Conservation (phyloP, 495 filamentous ascomycete species). For the Diplogelasinospora grovesii region DNA sequence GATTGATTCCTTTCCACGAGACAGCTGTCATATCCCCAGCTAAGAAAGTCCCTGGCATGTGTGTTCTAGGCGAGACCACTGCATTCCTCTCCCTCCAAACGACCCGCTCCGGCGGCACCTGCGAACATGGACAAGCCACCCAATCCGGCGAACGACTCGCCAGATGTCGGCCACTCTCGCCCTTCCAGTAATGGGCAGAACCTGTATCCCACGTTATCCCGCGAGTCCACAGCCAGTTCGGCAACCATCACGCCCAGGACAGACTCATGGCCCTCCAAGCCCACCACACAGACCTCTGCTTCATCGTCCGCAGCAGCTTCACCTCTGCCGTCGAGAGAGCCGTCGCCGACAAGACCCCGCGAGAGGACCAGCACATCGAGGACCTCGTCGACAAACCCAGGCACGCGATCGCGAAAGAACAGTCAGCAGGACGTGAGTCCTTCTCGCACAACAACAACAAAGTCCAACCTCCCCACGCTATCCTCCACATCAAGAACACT, state of each 20-base stretch:
- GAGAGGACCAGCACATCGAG: conserved; percentile 21
- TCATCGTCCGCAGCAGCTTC: conserved; percentile 41
- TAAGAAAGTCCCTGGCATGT: conserved; percentile 26
- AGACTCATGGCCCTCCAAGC: conserved; percentile 25
- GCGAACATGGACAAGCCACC: conserved; percentile 32
- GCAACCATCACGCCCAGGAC: conserved; percentile 40
- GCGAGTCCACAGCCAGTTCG: conserved; percentile 31
- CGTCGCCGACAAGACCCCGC: conserved; percentile 39
- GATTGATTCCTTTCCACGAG: conserved; percentile 15
- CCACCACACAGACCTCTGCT: conserved; percentile 24
- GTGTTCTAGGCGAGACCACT: conserved; percentile 12
- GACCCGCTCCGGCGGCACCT: conserved; percentile 7
- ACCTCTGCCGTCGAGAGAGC: conserved; percentile 42
- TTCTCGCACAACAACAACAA: conserved; percentile 43
- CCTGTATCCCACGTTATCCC: conserved; percentile 21
- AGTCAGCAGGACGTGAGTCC: conserved; percentile 63
- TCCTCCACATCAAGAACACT: conserved; percentile 55
- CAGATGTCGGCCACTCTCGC: conserved; percentile 11
- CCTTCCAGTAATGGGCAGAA: conserved; percentile 3
- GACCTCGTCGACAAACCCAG: conserved; percentile 22
- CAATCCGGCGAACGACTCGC: conserved; percentile 16
- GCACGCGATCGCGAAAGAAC: conserved; percentile 60
- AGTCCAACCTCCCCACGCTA: conserved; percentile 47
- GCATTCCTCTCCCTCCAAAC: conserved; percentile 12
- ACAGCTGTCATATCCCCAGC: conserved; percentile 15